phyloP scores from a whole-genome alignment of 345 rosid species.

The Salix viminalis region DNA sequence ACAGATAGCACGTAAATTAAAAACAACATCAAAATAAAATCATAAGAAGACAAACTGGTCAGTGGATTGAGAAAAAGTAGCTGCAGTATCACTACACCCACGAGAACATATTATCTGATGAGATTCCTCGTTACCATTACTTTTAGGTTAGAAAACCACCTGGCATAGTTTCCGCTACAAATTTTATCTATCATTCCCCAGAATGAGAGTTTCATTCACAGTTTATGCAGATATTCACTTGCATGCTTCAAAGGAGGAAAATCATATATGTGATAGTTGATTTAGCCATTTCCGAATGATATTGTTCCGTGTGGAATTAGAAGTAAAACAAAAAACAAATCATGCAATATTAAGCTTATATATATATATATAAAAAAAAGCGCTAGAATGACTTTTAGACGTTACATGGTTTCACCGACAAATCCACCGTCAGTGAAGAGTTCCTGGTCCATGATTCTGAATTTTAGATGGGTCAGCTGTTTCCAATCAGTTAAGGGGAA shows the following conservation, averaged over 20 bases:
- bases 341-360: not conserved
- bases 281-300: no score
- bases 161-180: not conserved
- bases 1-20: not conserved
- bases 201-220: not conserved
- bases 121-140: not conserved
- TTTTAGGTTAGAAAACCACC: not conserved
- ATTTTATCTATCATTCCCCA: not conserved
- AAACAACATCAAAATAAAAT: not conserved
- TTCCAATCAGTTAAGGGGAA: conserved; percentile 51
- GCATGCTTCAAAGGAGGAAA: not conserved
- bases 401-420: conserved; percentile 74
- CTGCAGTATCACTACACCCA: not conserved
- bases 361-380: not conserved
- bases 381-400: not conserved
- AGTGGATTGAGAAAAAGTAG: not conserved
- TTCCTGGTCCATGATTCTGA: conserved; percentile 64
- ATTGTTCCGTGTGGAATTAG: no score
- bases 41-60: not conserved
- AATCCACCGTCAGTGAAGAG: conserved; percentile 51
- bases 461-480: conserved; percentile 45
- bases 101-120: no score
- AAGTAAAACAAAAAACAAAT: not conserved
- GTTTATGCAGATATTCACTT: not conserved
- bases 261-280: no score